Conservation (phyloP, 2,329 filamentous ascomycete genomes). For the Spiromastix sp. region DNA sequence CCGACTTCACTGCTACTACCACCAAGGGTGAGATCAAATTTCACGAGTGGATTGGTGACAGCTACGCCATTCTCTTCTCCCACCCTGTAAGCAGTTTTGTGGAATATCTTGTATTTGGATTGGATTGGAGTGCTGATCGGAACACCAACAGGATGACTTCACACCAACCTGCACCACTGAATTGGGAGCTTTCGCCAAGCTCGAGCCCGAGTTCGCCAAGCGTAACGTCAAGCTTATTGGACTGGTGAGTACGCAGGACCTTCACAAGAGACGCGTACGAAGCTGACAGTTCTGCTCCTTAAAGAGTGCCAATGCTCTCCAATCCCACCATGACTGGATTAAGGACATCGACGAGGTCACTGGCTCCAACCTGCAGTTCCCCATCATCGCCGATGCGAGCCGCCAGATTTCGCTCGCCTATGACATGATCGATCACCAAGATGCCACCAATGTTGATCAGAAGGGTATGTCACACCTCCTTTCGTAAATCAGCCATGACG, state of each 20-base stretch:
- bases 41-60: conserved; percentile 61
- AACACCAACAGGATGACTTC: conserved; percentile 51
- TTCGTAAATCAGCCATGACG: background rate
- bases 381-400: conserved; percentile 73
- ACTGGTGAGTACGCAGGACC: conserved; percentile 37
- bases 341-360: conserved; percentile 76
- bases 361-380: conserved; percentile 59
- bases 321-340: conserved; percentile 81
- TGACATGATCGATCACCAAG: conserved; percentile 77
- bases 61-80: conserved; percentile 61
- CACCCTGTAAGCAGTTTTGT: conserved; percentile 44
- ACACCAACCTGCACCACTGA: conserved; percentile 95
- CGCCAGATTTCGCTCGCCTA: conserved; percentile 66
- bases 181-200: conserved; percentile 83
- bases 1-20: conserved; percentile 60
- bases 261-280: background rate
- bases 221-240: conserved; percentile 86
- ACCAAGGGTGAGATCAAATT: conserved; percentile 58
- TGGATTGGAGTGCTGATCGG: conserved; percentile 1
- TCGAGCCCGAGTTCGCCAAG: conserved; percentile 78
- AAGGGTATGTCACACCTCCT: conserved; percentile 43
- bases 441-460: conserved; percentile 67
- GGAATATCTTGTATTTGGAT: background rate
- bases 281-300: background rate
- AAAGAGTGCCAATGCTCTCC: conserved; percentile 66